Base-by-base conservation (phyloP, 176 grass and related monocot genomes). In the Aegilops sharonensis region DNA sequence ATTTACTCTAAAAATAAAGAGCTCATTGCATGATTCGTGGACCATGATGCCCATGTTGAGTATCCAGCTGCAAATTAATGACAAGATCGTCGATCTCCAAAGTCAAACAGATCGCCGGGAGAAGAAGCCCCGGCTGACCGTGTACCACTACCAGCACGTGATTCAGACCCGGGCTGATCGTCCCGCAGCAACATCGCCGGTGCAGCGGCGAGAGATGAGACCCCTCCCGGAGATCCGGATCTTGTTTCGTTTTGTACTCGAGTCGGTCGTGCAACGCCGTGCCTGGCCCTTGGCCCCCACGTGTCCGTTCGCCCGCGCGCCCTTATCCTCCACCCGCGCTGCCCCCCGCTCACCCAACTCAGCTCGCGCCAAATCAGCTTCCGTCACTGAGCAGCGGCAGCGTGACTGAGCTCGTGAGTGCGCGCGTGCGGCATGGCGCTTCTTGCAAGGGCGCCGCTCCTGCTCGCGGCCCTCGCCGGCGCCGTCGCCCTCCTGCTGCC, bases 381-480 rank as follows among this genome's bases (percentile, higher is more conserved):
- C 67, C 21, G 71, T 13, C 3, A 29, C 23, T 0, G 7, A 2
- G 72, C 72, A 52, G 45, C 5, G 15, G 8, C 43, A 31, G 8
- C 24, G 40, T 43, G 37, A 2, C 34, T 13, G n/a, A 73, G 37
- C 68, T 18, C 11, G 13, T 18, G 8, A 2, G n/a, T 72, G 17
- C 23, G 40, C 8, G 72, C 72, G 72, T 18, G 50, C 50, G 0
- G 50, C 78, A 65, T 43, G 78, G 13, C 61, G 10, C 3, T 29
- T 6, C 4, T 1, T 37, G 32, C 54, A 20, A 27, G 17, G 36
- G 81, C 85, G 79, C 39, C 8, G 35, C 67, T 72, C 11, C 62
- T 87, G 64, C 63, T 90, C n/a, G 64, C 60, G 8, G 75, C 64
- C 10, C 34, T 86, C 63, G 82, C 52, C 63, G 83, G 0, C 78